These are phyloP conservation scores for Oidium heveae DNA, from an alignment of 2,329 filamentous ascomycete genomes.

Conservation along the genomic window DNA sequence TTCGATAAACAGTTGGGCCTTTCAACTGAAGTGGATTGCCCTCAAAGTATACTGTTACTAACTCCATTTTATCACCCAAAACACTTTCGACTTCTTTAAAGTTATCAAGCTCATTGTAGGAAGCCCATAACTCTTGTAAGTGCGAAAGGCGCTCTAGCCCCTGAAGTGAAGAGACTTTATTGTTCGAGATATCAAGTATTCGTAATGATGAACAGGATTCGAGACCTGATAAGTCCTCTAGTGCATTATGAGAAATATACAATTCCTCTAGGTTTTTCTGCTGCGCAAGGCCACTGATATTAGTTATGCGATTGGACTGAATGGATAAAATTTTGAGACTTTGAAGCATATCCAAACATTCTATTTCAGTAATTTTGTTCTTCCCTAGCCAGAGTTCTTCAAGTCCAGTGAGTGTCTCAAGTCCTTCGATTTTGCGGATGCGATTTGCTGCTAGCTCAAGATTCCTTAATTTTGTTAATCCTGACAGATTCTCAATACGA, in stretches of 20 bases:
- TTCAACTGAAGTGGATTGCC: conserved; percentile 69
- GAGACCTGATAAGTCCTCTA: conserved; percentile 52
- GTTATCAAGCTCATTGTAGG: conserved; percentile 57
- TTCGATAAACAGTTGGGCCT: conserved; percentile 67
- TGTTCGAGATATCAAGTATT: conserved; percentile 74
- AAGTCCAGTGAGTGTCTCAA: conserved; percentile 52
- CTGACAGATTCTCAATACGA: conserved; percentile 62
- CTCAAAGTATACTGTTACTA: conserved; percentile 90
- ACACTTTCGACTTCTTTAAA: conserved; percentile 64
- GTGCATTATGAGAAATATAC: conserved; percentile 86
- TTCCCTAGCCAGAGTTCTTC: conserved; percentile 86
- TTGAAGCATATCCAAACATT: conserved; percentile 45
- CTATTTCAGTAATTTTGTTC: conserved; percentile 79
- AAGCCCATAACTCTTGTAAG: conserved; percentile 84
- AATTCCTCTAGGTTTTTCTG: conserved; percentile 67
- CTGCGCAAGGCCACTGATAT: conserved; percentile 48
- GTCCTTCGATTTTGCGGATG: conserved; percentile 67
- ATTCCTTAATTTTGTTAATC: conserved; percentile 48
- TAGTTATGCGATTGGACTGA: conserved; percentile 76
- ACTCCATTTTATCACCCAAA: conserved; percentile 49
- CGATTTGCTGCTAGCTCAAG: conserved; percentile 82
- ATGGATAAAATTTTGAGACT: conserved; percentile 77
- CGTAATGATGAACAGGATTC: conserved; percentile 36
- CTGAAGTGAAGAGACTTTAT: conserved; percentile 49
- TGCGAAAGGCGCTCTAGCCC: conserved; percentile 43